Base-by-base conservation (phyloP, 148 eudicot species). In the Spergularia marina region DNA sequence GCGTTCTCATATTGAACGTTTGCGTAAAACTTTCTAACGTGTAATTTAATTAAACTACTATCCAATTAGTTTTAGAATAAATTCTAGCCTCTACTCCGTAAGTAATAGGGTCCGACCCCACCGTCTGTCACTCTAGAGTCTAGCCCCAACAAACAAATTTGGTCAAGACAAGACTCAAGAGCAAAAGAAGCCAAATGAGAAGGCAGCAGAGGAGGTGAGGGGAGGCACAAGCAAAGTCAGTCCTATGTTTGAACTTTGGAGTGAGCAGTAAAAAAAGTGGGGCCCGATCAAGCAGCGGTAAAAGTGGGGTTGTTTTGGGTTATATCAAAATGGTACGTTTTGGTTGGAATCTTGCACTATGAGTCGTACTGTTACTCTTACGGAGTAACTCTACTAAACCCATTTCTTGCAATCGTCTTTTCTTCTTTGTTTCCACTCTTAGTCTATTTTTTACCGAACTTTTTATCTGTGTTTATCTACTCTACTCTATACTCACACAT, bases 141-240 rank as follows among this genome's bases (percentile, higher is more conserved):
- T 30, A 30, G 36, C 36, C 36, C 36, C 36, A 30, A 30, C 36
- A 30, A 1, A 30, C 36, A 30, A 30, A 2, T 30, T 30, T 30
- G 36, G 36, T 30, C 36, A 30, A 30, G 36, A 30, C 36, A 71
- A 21, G 63, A 71, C 53, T 41, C n/a, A n/a, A 62, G 16, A 40
- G 60, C 76, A 40, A 53, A 77, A 61, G 39, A 70, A 70, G 70
- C 74, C 80, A 13, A 55, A 30, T 2, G 4, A 30, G 36, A 30
- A 30, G 36, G 36, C 36, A 30, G 36, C 36, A 30, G 36, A 30
- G 36, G 36, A 30, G 36, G 36, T 30, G 36, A 30, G 36, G 36
- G 36, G 36, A 30, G 36, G 36, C 36, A 30, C 36, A 16, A 55
- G 7, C 58, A 12, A 55, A 12, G 58, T 55, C 17, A 55, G 15